Base-by-base conservation (phyloP, 2,329 filamentous ascomycete genomes). In the Corinectria fuckeliana region DNA sequence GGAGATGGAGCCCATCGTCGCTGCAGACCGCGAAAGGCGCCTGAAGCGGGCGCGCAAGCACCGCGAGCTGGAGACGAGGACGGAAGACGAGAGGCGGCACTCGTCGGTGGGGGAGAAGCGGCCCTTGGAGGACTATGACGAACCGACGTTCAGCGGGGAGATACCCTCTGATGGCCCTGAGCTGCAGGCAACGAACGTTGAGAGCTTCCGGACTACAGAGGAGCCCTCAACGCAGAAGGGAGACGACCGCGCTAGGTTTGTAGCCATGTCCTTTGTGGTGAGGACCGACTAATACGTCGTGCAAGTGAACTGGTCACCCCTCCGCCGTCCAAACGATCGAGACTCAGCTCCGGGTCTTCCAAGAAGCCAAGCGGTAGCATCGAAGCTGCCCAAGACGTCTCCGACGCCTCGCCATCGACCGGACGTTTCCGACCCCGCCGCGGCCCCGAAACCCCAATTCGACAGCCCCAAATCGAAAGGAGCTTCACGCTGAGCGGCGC, bases 1-100 rank as follows among this genome's bases (percentile, higher is more conserved):
- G 61, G 76, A 81, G 57, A 83, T 84, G 69, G 82, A 81, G 50
- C 76, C 79, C 5, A 74, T 77, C 32, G 69, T 81, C 28, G 70
- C 76, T 53, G 77, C 78, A n/a, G 77, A 81, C 28, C 74, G 72
- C 34, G 72, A 78, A 63, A 70, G 74, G 42, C 66, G 67, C n/a
- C 21, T 65, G 47, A 56, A 62, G 56, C 71, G 64, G 56, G 69
- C 66, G 55, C 69, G 66, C 60, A 66, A 70, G 38, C 66, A 69
- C 25, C 62, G 58, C 28, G 64, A 71, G 44, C 53, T 62, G 34
- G 62, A 62, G 50, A 68, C 50, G 9, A 50, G 30, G 52, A 61
- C 50, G 5, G n/a, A 16, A 18, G 55, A 61, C 32, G 60, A 66
- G 6, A 63, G 60, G 30, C 63, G 52, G 28, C 63, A 54, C 10